These are phyloP conservation scores for Scedosporium minutisporum DNA, from an alignment of 2,329 filamentous ascomycete genomes.

Conservation along the genomic window DNA sequence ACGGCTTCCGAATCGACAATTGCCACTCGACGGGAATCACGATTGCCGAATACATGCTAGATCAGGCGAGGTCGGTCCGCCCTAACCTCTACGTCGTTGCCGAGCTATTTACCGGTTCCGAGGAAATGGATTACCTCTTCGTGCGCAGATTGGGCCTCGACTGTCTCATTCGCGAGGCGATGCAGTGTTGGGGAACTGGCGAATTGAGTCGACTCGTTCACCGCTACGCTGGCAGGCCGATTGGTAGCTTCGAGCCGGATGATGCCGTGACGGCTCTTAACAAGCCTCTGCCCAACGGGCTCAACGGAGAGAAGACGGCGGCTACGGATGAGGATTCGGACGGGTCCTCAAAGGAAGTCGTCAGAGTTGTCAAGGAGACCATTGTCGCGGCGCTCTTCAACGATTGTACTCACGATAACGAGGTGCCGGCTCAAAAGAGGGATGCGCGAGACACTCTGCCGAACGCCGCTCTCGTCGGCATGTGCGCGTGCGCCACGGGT, in stretches of 20 bases:
- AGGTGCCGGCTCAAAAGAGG: slow-evolving; percentile 88
- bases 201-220: slow-evolving; percentile 91
- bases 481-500: slow-evolving; percentile 90
- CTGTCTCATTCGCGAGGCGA: slow-evolving; percentile 88
- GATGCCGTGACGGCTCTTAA: slow-evolving; percentile 54
- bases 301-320: slow-evolving; percentile 10
- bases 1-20: slow-evolving; percentile 94
- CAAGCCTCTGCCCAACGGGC: slow-evolving; percentile 18
- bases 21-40: slow-evolving; percentile 93
- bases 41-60: slow-evolving; percentile 88
- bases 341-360: slow-evolving; percentile 46
- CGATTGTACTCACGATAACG: slow-evolving; percentile 99
- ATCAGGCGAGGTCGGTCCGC: slow-evolving; percentile 80
- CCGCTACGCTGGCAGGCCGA: slow-evolving; percentile 83
- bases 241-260: slow-evolving; percentile 95
- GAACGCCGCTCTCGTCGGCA: slow-evolving; percentile 85
- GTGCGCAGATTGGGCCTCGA: slow-evolving; percentile 87
- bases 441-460: slow-evolving; percentile 90
- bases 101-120: slow-evolving; percentile 90
- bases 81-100: slow-evolving; percentile 87
- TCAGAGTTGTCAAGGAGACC: slow-evolving; percentile 75
- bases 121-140: slow-evolving; percentile 93
- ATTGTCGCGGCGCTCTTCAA: slow-evolving; percentile 93
- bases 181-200: slow-evolving; percentile 95
- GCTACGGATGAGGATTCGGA: slow-evolving; percentile 20